Conservation (phyloP, 176 grass and related monocot species). For the Bolboschoenus planiculmis region DNA sequence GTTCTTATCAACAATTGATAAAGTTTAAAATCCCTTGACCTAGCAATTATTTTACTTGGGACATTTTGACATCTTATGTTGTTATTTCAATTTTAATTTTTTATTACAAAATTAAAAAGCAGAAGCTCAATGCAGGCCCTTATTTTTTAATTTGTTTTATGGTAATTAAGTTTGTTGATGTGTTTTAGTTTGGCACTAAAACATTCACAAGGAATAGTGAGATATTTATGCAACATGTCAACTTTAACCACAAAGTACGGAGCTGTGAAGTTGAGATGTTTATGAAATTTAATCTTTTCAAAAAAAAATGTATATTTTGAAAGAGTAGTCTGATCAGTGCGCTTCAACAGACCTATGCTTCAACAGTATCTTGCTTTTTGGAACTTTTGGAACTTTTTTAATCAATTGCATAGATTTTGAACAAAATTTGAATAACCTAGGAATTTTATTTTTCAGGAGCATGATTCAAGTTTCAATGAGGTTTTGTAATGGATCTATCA, state of each 20-base stretch:
- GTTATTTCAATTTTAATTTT: background rate
- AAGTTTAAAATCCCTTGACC: background rate
- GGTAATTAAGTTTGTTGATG: background rate
- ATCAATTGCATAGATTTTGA: background rate
- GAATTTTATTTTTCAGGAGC: background rate
- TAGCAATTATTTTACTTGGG: too few relatives aligned
- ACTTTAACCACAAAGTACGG: background rate
- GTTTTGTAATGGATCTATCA: background rate
- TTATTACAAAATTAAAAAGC: background rate
- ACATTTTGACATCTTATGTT: background rate
- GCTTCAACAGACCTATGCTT: background rate
- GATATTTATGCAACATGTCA: background rate
- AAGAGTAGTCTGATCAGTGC: background rate
- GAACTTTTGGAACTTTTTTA: background rate
- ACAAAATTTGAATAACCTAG: background rate
- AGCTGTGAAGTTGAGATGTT: background rate
- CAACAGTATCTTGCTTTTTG: background rate
- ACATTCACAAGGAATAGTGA: background rate
- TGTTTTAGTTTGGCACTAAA: background rate
- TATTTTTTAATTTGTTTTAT: background rate
- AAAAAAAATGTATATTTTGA: background rate
- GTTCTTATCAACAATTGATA: too few relatives aligned
- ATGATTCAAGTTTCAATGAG: slow-evolving; percentile 1
- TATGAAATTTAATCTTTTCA: background rate
- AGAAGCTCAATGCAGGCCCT: background rate